Conservation (phyloP, 306 rosid species). For the Vigna hirtella region DNA sequence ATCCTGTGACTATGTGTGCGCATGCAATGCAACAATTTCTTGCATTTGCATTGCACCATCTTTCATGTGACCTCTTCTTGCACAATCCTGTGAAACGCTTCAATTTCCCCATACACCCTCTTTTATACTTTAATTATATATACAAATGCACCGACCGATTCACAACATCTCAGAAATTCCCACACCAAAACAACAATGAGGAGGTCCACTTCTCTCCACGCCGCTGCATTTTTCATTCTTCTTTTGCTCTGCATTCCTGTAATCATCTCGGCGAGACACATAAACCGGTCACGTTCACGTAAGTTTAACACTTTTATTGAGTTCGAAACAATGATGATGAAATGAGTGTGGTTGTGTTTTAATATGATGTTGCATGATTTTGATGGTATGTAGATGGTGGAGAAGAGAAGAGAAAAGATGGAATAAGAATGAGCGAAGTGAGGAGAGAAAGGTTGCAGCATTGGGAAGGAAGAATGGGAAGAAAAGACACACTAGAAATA, state of each 20-base stretch:
- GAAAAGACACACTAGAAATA: conserved; percentile 31
- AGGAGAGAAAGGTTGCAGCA: not conserved
- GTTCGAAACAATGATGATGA: too few species aligned
- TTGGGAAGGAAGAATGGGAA: conserved; percentile 31
- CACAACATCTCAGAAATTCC: conserved; percentile 1
- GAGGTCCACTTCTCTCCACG: conserved; percentile 40
- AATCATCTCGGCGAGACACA: conserved; percentile 59
- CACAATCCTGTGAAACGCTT: conserved; percentile 47
- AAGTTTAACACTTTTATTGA: not conserved
- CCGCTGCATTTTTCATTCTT: conserved; percentile 34
- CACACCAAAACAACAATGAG: conserved; percentile 34
- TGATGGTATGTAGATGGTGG: not conserved
- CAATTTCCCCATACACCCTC: not conserved
- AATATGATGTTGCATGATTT: not conserved
- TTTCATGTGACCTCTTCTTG: conserved; percentile 55
- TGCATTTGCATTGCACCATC: not conserved
- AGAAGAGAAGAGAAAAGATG: conserved; percentile 1
- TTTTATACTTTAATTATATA: conserved; percentile 5
- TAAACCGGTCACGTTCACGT: conserved; percentile 54
- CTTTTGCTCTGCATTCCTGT: conserved; percentile 53
- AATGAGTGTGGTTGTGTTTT: too few species aligned
- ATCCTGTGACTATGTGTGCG: conserved; percentile 62
- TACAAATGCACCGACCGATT: not conserved
- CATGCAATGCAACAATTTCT: conserved; percentile 22
- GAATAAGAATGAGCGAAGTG: not conserved